A percentile compares a stretch with the other conserved stretches of the same genome.
phyloP scores from a whole-genome alignment of 1,284 basidiomycete genomes.

The Leccinum angustisporum region DNA sequence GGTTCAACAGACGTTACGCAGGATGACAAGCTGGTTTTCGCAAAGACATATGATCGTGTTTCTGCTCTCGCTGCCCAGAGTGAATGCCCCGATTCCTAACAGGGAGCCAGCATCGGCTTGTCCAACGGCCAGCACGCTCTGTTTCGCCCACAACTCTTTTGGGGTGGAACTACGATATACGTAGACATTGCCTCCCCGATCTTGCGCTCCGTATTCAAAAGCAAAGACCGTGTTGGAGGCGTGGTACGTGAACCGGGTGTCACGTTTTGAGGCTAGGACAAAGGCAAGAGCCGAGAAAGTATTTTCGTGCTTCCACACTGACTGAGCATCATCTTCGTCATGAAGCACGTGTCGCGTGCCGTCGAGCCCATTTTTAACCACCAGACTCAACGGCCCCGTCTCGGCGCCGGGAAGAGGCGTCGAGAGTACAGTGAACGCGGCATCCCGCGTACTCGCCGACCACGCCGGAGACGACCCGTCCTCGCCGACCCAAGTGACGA shows the following conservation, averaged over 20 bases:
- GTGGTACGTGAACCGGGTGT: slow-evolving; percentile 83
- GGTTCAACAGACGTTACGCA: slow-evolving; percentile 46
- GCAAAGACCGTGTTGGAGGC: slow-evolving; percentile 60
- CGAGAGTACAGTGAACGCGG: slow-evolving; percentile 57
- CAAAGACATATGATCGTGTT: slow-evolving; percentile 68
- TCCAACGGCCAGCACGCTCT: slow-evolving; percentile 75
- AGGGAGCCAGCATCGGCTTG: slow-evolving; percentile 69
- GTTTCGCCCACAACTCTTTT: slow-evolving; percentile 64
- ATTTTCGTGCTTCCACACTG: slow-evolving; percentile 70
- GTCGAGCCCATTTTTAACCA: slow-evolving; percentile 82
- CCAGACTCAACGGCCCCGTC: slow-evolving; percentile 44
- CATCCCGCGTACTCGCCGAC: slow-evolving; percentile 38
- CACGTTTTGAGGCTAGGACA: slow-evolving; percentile 91
- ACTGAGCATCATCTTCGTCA: slow-evolving; percentile 16
- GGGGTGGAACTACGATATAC: slow-evolving; percentile 65
- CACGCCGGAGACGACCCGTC: slow-evolving; percentile 48
- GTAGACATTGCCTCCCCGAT: slow-evolving; percentile 78
- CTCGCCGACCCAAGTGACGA: slow-evolving; percentile 61
- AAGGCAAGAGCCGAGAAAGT: slow-evolving; percentile 91
- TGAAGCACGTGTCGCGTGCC: slow-evolving; percentile 68
- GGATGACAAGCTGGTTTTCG: slow-evolving; percentile 72
- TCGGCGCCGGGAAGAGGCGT: slow-evolving; percentile 55
- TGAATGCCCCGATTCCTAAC: slow-evolving; percentile 70
- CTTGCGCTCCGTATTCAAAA: slow-evolving; percentile 72
- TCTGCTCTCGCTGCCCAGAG: slow-evolving; percentile 28